Conservation (phyloP, 108 stramenopile genomes). For the Skeletonema grethae region DNA sequence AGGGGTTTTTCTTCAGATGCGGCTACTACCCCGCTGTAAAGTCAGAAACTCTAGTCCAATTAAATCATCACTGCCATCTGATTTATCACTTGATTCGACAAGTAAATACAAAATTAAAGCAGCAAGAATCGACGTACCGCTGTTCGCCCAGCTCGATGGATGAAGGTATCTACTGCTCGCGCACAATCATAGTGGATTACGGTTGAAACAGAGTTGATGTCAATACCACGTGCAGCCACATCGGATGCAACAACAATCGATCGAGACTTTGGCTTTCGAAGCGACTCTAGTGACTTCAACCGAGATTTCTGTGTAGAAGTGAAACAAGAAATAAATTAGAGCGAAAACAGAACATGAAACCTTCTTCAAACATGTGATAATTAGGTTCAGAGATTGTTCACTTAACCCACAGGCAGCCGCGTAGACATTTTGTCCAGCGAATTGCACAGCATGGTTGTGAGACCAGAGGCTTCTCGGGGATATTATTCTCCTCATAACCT, state of each 20-base stretch:
- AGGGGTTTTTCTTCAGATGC: constrained; percentile 75
- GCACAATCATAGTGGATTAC: constrained; percentile 98
- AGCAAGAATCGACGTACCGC: constrained; percentile 72
- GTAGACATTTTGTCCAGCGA: constrained; percentile 33
- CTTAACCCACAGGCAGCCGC: constrained; percentile 66
- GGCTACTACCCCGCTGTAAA: constrained; percentile 69
- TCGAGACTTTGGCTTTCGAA: constrained; percentile 57
- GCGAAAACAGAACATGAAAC: background rate
- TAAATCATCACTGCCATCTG: constrained; percentile 56
- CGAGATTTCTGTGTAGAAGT: constrained; percentile 82
- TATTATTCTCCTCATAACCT: constrained; percentile 42
- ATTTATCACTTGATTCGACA: constrained; percentile 10
- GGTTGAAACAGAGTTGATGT: constrained; percentile 94
- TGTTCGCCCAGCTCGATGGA: constrained; percentile 97
- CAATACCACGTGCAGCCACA: constrained; percentile 96
- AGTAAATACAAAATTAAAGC: background rate
- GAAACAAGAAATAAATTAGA: constrained; percentile 1
- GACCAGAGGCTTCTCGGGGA: constrained; percentile 43
- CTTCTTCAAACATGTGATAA: background rate
- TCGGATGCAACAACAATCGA: constrained; percentile 94
- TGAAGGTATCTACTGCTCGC: constrained; percentile 87
- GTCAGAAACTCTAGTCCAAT: constrained; percentile 85
- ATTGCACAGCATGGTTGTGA: constrained; percentile 40
- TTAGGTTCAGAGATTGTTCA: constrained; percentile 94
- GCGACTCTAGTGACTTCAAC: constrained; percentile 80